Evolutionary conservation across 257 asterid species (phyloP).

Genomic region (Oldenlandia corymbosa): DNA sequence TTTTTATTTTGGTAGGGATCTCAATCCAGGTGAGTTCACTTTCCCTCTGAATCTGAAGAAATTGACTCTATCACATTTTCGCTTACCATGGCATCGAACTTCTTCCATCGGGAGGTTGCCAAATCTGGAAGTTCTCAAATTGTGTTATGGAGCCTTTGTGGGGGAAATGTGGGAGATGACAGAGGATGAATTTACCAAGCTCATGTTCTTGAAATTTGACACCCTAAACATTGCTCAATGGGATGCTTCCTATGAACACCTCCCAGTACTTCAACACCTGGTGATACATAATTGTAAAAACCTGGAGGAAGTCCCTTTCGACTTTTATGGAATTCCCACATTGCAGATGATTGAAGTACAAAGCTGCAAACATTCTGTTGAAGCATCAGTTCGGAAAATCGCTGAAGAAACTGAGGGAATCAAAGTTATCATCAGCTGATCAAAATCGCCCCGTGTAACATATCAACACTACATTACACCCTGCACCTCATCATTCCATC

Average conservation of each 20-base stretch:
- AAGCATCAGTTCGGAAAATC: background rate
- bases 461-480: too few species aligned
- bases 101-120: background rate
- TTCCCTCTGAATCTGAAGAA: slow-evolving; percentile 6
- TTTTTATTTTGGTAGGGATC: background rate
- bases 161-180: slow-evolving; percentile 6
- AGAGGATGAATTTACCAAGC: slow-evolving; percentile 3
- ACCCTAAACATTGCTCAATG: background rate
- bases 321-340: background rate
- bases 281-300: background rate
- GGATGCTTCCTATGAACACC: slow-evolving; percentile 4
- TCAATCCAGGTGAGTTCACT: background rate
- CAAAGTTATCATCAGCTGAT: slow-evolving; percentile 2
- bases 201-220: background rate
- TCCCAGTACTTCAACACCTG: background rate
- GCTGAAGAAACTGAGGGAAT: background rate
- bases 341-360: slow-evolving; percentile 2
- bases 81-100: background rate
- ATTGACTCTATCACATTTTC: background rate
- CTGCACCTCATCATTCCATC: too few species aligned
- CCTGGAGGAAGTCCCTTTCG: slow-evolving; percentile 1
- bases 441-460: too few species aligned
- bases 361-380: background rate
- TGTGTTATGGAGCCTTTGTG: slow-evolving; percentile 1
- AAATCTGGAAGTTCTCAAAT: slow-evolving; percentile 3